Percentiles rank a stretch among this genome's conserved stretches.
Evolutionary conservation across 139 green algal species (phyloP).

Genomic region (Yamagishiella unicocca): DNA sequence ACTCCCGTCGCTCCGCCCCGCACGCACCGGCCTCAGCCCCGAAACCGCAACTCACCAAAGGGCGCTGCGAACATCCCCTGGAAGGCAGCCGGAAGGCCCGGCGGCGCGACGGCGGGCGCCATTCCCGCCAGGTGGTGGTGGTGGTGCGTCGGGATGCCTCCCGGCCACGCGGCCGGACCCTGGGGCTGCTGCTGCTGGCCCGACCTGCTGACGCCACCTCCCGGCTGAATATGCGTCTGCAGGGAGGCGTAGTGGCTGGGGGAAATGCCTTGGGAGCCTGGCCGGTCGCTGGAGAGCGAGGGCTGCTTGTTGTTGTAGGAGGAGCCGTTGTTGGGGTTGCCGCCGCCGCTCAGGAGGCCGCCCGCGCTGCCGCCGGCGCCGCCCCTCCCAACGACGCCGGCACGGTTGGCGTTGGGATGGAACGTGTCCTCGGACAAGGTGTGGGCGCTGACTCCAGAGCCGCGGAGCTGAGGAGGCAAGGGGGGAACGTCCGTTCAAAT

Average conservation of each 20-base stretch:
- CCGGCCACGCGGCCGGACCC: neutral
- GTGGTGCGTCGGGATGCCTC: neutral
- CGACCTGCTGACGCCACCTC: neutral
- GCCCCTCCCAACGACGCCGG: neutral
- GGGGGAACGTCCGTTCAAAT: too few relatives aligned
- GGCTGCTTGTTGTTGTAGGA: constrained; percentile 18
- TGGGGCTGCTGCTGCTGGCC: neutral
- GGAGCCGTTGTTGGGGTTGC: constrained; percentile 18
- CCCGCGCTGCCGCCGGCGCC: neutral
- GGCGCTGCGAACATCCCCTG: constrained; percentile 4
- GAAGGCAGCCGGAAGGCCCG: neutral
- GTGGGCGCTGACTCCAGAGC: constrained; percentile 19
- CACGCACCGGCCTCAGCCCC: too few relatives aligned
- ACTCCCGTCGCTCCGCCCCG: too few relatives aligned
- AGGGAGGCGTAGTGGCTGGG: constrained; percentile 21
- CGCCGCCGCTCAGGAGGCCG: neutral
- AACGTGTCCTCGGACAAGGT: neutral
- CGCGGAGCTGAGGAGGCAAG: neutral
- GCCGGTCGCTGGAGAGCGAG: neutral
- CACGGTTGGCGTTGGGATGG: neutral
- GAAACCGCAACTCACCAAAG: constrained; percentile 21
- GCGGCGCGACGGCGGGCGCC: neutral
- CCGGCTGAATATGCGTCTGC: neutral
- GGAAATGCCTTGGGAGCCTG: constrained; percentile 22
- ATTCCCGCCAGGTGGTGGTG: neutral